Percentiles rank a stretch among this genome's conserved stretches.
These are phyloP conservation scores for Purshia tridentata DNA, from an alignment of 306 rosid genomes.

Conservation along the genomic window DNA sequence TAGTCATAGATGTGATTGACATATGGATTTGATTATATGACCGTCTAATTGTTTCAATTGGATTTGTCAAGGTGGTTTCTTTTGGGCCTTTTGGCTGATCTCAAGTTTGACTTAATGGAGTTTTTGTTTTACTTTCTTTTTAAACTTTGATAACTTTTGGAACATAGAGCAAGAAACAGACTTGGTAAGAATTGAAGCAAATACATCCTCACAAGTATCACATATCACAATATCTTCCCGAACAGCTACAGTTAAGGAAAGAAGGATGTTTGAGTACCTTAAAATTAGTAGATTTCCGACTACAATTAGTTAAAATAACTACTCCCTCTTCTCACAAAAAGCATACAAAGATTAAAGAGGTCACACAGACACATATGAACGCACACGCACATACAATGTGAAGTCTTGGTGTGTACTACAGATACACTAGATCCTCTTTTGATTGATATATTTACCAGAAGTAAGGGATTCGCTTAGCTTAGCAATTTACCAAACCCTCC, in stretches of 20 bases:
- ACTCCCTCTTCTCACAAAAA: slow-evolving; percentile 3
- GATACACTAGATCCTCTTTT: neutral
- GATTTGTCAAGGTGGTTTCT: neutral
- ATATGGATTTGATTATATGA: neutral
- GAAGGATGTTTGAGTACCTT: neutral
- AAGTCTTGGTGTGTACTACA: neutral
- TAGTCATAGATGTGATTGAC: neutral
- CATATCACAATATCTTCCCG: neutral
- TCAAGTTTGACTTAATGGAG: neutral
- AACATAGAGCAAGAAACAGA: neutral
- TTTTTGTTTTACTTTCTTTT: neutral
- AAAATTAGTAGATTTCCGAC: too few species aligned
- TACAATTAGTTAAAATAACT: slow-evolving; percentile 1
- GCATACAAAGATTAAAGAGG: neutral
- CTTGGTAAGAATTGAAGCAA: neutral
- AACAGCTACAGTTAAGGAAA: neutral
- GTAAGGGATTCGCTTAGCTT: slow-evolving; percentile 1
- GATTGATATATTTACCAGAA: slow-evolving; percentile 8
- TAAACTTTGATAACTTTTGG: neutral
- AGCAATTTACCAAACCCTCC: slow-evolving; percentile 15
- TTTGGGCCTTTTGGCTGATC: neutral
- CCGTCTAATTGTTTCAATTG: neutral
- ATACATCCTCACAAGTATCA: neutral
- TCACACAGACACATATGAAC: neutral
- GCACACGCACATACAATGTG: neutral